Base-by-base conservation (phyloP, 1,284 basidiomycete genomes). In the Grifola frondosa region DNA sequence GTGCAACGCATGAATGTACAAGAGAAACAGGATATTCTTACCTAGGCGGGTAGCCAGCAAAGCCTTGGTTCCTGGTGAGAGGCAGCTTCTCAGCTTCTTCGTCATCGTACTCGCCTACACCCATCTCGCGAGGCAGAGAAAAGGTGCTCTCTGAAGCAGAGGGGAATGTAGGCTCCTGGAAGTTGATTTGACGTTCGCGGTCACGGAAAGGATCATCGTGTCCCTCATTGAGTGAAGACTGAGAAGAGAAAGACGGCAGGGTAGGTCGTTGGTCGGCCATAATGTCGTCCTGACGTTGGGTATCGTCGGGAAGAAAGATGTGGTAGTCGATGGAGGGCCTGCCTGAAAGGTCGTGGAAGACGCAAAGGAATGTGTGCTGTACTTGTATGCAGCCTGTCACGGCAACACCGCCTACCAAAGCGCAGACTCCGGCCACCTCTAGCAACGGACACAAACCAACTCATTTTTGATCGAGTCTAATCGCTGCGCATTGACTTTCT, bases 171-270 rank as follows among this genome's bases (percentile, higher is more conserved):
- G 77, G 76, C 51, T 86, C 84, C 47, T 74, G 67, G 54, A 85
- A 85, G 37, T 78, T 78, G 29, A 78, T 69, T 39, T 73, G 73
- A 42, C 75, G 77, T 37, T 76, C 75, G 36, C 77, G 73, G 66
- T 88, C 84, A 40, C 77, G 72, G 59, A 88, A 89, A 15, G 86
- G 86, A 61, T 88, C 82, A n/a, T n/a, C n/a, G n/a, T n/a, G n/a
- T n/a, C n/a, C n/a, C n/a, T n/a, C n/a, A n/a, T 65, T 69, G 47
- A 71, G 61, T 35, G 59, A 56, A 24, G 52, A 16, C 30, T 67
- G 60, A 11, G 67, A 67, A 40, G 66, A 60, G 44, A 66, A 60
- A 24, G 71, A 70, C 38, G 70, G 68, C 29, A 70, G 59, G 37
- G 71, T 67, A 29, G 74, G 72, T 48, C 75, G 73, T 49, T 65